These are phyloP conservation scores for Coemansia sp. DNA, from an alignment of 192 early-diverging fungal species.

Conservation along the genomic window DNA sequence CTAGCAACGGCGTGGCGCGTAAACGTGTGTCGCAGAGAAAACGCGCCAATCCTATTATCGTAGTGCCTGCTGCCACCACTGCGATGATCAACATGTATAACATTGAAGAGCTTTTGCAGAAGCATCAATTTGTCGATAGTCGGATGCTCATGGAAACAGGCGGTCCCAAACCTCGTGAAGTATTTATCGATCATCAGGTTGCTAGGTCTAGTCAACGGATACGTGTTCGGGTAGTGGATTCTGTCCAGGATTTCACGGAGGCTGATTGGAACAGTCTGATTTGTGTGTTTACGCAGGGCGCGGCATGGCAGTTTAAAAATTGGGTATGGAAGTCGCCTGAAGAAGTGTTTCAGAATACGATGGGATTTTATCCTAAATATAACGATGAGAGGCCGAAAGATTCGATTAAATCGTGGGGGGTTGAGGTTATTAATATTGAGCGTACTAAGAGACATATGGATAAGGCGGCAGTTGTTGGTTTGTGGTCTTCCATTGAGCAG, in stretches of 20 bases:
- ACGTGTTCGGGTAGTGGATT: conserved; percentile 81
- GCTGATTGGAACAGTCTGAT: conserved; percentile 88
- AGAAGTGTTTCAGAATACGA: conserved; percentile 76
- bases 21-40: conserved; percentile 26
- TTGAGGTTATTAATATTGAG: conserved; percentile 43
- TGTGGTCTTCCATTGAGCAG: conserved; percentile 46
- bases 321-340: conserved; percentile 87
- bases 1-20: neutral
- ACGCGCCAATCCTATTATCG: conserved; percentile 74
- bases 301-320: conserved; percentile 91
- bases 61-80: conserved; percentile 85
- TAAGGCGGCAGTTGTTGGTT: conserved; percentile 36
- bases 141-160: conserved; percentile 63
- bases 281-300: conserved; percentile 88
- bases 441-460: conserved; percentile 50
- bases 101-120: conserved; percentile 78
- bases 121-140: conserved; percentile 69
- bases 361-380: conserved; percentile 61
- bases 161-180: conserved; percentile 63
- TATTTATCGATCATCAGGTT: conserved; percentile 62
- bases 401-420: conserved; percentile 26
- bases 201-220: conserved; percentile 48
- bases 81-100: conserved; percentile 88
- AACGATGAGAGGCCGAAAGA: conserved; percentile 48
- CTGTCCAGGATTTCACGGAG: conserved; percentile 65